Conservation (phyloP, 1,284 basidiomycete genomes). For the Grifola frondosa region DNA sequence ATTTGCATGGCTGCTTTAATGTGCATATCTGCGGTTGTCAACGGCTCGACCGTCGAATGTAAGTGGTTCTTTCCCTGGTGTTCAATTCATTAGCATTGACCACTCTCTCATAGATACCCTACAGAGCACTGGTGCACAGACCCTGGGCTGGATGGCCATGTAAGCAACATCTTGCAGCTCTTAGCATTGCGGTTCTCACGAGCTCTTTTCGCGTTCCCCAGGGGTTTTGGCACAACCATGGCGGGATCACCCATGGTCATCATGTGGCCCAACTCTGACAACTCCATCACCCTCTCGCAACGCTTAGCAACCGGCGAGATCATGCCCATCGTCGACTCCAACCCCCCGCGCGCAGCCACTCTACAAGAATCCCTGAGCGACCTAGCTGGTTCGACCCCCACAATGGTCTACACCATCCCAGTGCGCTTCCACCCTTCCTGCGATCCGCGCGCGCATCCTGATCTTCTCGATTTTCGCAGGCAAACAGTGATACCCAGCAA, state of each 20-base stretch:
- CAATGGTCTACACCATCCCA: constrained; percentile 22
- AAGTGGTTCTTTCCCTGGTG: constrained; percentile 4
- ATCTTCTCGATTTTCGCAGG: constrained; percentile 4
- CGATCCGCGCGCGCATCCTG: not conserved
- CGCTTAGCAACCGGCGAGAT: constrained; percentile 33
- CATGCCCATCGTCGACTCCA: constrained; percentile 37
- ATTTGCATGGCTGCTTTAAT: constrained; percentile 17
- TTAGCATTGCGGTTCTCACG: not conserved
- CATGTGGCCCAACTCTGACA: constrained; percentile 45
- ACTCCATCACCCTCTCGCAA: constrained; percentile 43
- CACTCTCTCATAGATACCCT: constrained; percentile 18
- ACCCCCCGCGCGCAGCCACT: constrained; percentile 35
- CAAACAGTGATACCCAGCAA: constrained; percentile 18
- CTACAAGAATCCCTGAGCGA: constrained; percentile 24
- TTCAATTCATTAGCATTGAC: not conserved
- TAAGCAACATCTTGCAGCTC: constrained; percentile 7
- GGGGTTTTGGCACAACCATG: constrained; percentile 39
- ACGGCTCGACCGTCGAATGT: constrained; percentile 24
- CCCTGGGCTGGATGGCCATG: constrained; percentile 29
- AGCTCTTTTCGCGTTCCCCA: constrained; percentile 9
- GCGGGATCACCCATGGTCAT: constrained; percentile 42
- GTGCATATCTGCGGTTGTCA: constrained; percentile 25
- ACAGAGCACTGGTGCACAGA: constrained; percentile 16
- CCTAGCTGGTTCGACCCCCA: constrained; percentile 23
- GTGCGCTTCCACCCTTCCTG: constrained; percentile 6